Conservation (phyloP, 768 basidiomycete species). For the Hygrocybe punicea region DNA sequence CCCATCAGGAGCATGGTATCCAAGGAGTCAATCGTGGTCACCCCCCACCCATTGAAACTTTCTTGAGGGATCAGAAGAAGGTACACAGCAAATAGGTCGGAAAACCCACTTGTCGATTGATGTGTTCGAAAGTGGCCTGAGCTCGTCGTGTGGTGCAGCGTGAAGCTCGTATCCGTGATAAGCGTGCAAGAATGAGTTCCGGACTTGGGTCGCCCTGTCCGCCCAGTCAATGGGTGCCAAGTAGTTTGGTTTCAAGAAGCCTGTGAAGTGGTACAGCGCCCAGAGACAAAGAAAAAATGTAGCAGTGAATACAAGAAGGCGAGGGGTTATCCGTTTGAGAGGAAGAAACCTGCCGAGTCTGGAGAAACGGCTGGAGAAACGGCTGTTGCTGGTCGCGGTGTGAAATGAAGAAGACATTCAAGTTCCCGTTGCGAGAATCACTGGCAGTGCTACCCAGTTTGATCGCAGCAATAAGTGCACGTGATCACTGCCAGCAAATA, state of each 20-base stretch:
- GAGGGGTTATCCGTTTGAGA: background rate
- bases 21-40: conserved; percentile 75
- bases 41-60: conserved; percentile 80
- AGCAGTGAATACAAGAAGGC: background rate
- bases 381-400: too few species aligned
- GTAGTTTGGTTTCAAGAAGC: background rate
- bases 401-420: too few species aligned
- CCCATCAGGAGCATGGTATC: conserved; percentile 86
- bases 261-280: background rate
- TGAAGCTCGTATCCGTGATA: conserved; percentile 62
- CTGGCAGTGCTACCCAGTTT: too few species aligned
- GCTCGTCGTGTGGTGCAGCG: conserved; percentile 63
- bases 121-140: conserved; percentile 49
- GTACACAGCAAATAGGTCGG: background rate
- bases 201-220: conserved; percentile 53
- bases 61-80: background rate
- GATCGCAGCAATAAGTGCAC: too few species aligned
- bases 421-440: too few species aligned
- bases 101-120: conserved; percentile 7
- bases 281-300: background rate
- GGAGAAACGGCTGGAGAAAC: too few species aligned
- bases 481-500: too few species aligned
- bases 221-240: conserved; percentile 44
- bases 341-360: background rate
- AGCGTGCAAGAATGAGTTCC: conserved; percentile 61